Base-by-base conservation (phyloP, 345 rosid species). In the Linum lewisii region DNA sequence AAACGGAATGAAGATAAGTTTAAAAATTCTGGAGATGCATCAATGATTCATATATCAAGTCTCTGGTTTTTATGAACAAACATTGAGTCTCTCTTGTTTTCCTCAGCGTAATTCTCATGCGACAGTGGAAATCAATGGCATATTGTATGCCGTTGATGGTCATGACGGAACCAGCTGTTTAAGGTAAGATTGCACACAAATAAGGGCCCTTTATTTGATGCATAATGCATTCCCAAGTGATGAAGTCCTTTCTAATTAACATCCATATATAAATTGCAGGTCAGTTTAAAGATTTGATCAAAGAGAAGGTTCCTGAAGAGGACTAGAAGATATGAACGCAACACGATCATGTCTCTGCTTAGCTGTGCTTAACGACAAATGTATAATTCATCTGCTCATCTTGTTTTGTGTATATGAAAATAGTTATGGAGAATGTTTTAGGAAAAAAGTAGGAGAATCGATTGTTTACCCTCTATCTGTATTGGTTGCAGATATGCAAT, bases 261-360 rank as follows among this genome's bases (percentile, higher is more conserved):
- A 38, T 45, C 60, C n/a, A n/a, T n/a, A 6, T 59, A 58, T 51
- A 44, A 69, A 47, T 50, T 34, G 65, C 79, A 86, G 97, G 29
- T 76, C 92, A 60, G 86, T 77, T 21, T 92, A 89, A 79, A 86
- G 95, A 77, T 82, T 74, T 73, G 97, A 89, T 69, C 85, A 82
- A 24, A 77, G 95, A 79, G 95, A 86, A 76, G 79, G 75, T 69
- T 75, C 86, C 0, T 86, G 97, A 95, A 66, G 66, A 65, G 64
- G 56, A 69, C 77, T 89, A 61, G 70, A 77, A 64, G 75, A 72
- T 55, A 81, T 84, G 88, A 78, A 66, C 67, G 59, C 74, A 22
- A 78, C 54, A 72, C 83, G 97, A 67, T 80, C 76, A 52, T 84
- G 86, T 69, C 92, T 84, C 66, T 79, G 90, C 34, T 61, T 86